phyloP scores from a whole-genome alignment of 2,329 filamentous ascomycete species.

The Fusarium sp. region DNA sequence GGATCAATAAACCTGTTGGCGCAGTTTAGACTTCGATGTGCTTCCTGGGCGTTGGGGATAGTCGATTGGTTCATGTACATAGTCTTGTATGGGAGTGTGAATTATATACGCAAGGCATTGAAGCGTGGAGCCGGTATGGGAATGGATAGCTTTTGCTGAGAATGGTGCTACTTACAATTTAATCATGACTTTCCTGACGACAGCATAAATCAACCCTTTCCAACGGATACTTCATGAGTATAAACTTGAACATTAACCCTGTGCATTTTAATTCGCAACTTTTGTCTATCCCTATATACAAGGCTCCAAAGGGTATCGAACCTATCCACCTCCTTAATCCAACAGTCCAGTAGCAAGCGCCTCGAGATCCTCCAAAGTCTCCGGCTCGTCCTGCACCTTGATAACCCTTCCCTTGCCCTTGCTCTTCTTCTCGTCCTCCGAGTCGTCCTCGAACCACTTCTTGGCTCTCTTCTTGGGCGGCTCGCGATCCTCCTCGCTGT shows the following conservation, averaged over 20 bases:
- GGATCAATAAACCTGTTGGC: background rate
- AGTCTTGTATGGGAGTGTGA: conserved; percentile 11
- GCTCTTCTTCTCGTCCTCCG: conserved; percentile 60
- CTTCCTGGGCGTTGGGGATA: conserved; percentile 2
- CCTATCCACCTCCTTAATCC: conserved; percentile 49
- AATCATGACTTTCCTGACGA: conserved; percentile 14
- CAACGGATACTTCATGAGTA: background rate
- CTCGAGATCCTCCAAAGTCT: conserved; percentile 82
- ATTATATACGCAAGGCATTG: conserved; percentile 23
- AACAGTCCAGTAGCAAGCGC: conserved; percentile 78
- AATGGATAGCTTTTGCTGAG: conserved; percentile 15
- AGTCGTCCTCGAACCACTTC: conserved; percentile 82
- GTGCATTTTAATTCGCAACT: conserved; percentile 13
- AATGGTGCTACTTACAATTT: conserved; percentile 14
- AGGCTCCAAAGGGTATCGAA: conserved; percentile 44
- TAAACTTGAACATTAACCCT: conserved; percentile 10
- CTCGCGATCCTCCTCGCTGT: conserved; percentile 51
- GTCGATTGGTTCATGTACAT: background rate
- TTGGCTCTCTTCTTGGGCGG: conserved; percentile 68
- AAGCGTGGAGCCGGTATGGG: conserved; percentile 34
- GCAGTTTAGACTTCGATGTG: background rate
- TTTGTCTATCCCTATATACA: conserved; percentile 35
- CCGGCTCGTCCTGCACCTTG: conserved; percentile 73
- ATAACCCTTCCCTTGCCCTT: conserved; percentile 64
- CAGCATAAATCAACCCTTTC: background rate